These are phyloP conservation scores for Saccharomycopsis hybrid DNA, from an alignment of 1,139 yeast genomes.

Conservation along the genomic window DNA sequence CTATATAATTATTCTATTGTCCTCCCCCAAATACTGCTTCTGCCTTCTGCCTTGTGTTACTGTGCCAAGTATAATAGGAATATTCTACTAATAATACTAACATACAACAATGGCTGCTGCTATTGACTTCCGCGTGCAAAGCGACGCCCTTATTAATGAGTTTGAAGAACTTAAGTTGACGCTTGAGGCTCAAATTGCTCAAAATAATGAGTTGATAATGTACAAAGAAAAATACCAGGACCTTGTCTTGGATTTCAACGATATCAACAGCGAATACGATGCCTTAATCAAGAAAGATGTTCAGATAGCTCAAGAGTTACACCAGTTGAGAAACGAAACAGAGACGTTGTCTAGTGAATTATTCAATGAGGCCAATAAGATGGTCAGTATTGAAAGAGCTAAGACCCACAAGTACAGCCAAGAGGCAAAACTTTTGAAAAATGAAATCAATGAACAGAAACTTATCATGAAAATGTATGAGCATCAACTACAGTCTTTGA, in stretches of 20 bases:
- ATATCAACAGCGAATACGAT: slow-evolving; percentile 9
- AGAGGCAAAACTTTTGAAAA: slow-evolving; percentile 45
- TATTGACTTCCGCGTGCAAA: not conserved
- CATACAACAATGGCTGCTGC: too few species aligned
- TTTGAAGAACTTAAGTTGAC: slow-evolving; percentile 5
- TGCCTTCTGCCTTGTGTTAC: too few species aligned
- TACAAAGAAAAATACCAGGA: slow-evolving; percentile 11
- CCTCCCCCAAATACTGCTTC: too few species aligned
- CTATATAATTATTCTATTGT: too few species aligned
- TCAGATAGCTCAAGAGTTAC: slow-evolving; percentile 34
- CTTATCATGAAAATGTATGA: slow-evolving; percentile 56
- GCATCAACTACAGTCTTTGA: slow-evolving; percentile 64
- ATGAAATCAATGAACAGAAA: slow-evolving; percentile 68
- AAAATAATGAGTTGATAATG: slow-evolving; percentile 3
- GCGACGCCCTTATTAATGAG: not conserved
- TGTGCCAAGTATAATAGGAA: too few species aligned
- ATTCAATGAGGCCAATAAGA: slow-evolving; percentile 72
- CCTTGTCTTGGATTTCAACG: slow-evolving; percentile 9
- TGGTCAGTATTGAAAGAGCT: slow-evolving; percentile 68
- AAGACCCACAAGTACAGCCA: slow-evolving; percentile 47
- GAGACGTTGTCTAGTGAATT: slow-evolving; percentile 71
- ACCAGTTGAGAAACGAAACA: slow-evolving; percentile 56
- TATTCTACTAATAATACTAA: too few species aligned
- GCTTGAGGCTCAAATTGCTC: slow-evolving; percentile 1
- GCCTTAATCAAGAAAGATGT: slow-evolving; percentile 4